Percentiles rank a stretch among this genome's conserved stretches.
Conservation (phyloP, 805 yeast genomes). For the Ogataea saltuana region DNA sequence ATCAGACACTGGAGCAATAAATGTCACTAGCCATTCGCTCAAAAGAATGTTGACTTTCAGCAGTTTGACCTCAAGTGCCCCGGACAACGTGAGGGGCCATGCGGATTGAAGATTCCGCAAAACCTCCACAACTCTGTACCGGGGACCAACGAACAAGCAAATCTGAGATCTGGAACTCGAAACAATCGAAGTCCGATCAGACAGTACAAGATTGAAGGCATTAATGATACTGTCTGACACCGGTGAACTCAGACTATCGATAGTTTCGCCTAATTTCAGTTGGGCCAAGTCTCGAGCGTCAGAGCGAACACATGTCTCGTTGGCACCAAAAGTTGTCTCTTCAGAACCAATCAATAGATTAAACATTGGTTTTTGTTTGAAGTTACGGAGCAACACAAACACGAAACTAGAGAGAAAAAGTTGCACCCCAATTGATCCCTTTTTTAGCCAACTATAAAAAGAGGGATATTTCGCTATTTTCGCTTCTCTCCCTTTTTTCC, state of each 20-base stretch:
- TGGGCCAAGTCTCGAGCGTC: background rate
- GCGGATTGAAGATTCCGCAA: background rate
- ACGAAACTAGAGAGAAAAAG: background rate
- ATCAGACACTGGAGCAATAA: background rate
- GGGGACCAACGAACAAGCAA: background rate
- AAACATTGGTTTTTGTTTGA: background rate
- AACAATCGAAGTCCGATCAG: background rate
- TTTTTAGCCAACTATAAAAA: background rate
- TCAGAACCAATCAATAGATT: background rate
- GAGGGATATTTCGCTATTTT: background rate
- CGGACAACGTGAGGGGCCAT: background rate
- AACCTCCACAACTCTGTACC: background rate
- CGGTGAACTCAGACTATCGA: background rate
- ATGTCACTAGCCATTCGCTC: constrained; percentile 11
- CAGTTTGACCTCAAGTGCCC: background rate
- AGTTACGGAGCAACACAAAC: background rate
- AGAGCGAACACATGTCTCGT: background rate
- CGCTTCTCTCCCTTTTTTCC: background rate
- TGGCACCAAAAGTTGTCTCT: too few species aligned
- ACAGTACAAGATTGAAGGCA: background rate
- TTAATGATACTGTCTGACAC: background rate
- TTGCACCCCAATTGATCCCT: background rate
- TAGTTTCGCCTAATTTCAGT: background rate
- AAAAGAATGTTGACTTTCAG: constrained; percentile 8
- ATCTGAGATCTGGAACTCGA: background rate